A percentile compares a stretch with the other conserved stretches of the same genome.
Conservation (phyloP, 371 early-diverging fungal species). For the Mortierella polycephala region DNA sequence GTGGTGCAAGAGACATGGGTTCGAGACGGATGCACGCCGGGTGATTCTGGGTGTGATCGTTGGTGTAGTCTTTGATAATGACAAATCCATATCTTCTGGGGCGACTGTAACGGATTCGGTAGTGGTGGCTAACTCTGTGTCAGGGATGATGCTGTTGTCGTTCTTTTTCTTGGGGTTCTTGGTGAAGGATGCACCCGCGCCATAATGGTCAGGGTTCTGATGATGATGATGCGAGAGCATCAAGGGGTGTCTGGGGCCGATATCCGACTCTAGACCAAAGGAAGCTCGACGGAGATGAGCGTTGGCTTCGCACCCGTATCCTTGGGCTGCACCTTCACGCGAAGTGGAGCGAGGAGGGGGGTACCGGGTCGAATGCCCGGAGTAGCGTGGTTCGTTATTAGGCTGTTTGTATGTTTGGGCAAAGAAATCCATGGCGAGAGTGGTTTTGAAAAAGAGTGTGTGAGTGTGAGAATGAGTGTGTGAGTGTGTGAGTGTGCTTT, state of each 20-base stretch:
- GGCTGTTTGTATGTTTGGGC: constrained; percentile 27
- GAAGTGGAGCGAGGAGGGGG: neutral
- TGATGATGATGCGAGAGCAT: neutral
- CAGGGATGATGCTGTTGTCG: neutral
- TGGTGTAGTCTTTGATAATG: neutral
- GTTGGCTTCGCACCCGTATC: constrained; percentile 41
- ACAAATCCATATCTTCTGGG: neutral
- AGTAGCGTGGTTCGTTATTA: neutral
- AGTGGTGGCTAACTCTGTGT: neutral
- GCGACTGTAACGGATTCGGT: neutral
- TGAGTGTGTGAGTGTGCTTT: neutral
- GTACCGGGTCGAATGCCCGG: constrained; percentile 9
- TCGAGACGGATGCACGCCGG: constrained; percentile 34
- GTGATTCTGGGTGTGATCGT: neutral
- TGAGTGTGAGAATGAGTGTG: neutral
- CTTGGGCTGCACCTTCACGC: constrained; percentile 15
- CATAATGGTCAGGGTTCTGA: neutral
- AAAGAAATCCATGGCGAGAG: constrained; percentile 38
- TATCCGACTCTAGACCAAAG: constrained; percentile 30
- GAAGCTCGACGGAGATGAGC: constrained; percentile 47
- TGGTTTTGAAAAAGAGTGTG: neutral
- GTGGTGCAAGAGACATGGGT: constrained; percentile 48
- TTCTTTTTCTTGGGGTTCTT: constrained; percentile 17
- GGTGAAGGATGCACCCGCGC: constrained; percentile 1
- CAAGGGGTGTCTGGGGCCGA: neutral